Percentiles rank a stretch among this genome's conserved stretches.
Evolutionary conservation across 371 early-diverging fungal species (phyloP).

Genomic region (Syncephalastrum contaminatum): DNA sequence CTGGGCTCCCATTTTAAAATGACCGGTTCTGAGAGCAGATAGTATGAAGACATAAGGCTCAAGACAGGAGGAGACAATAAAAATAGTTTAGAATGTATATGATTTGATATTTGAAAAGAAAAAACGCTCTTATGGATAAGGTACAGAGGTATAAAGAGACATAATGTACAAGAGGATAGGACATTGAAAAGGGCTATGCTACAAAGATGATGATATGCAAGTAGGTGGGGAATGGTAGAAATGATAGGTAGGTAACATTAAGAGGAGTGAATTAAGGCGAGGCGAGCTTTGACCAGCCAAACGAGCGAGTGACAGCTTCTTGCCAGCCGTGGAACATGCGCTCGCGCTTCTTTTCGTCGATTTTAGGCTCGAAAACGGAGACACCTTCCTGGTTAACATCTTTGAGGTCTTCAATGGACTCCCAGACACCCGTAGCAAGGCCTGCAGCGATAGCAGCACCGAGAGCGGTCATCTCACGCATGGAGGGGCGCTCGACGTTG

Average conservation of each 20-base stretch:
- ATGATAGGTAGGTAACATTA: no score
- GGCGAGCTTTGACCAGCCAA: conserved; percentile 54
- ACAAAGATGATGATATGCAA: no score
- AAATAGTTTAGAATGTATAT: not conserved
- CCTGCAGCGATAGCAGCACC: conserved; percentile 95
- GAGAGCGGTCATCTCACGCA: conserved; percentile 91
- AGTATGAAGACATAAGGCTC: no score
- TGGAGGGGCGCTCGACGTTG: conserved; percentile 77
- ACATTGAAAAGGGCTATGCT: no score
- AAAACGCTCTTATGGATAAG: conserved; percentile 2
- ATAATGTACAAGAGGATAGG: no score
- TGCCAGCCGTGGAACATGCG: conserved; percentile 79
- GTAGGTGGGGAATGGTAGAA: no score
- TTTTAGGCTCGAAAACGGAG: conserved; percentile 44
- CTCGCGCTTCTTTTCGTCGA: conserved; percentile 56
- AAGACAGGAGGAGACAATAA: no score
- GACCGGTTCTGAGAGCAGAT: no score
- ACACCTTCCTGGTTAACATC: conserved; percentile 35
- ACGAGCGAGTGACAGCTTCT: conserved; percentile 79
- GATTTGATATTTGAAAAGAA: conserved; percentile 1
- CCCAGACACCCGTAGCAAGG: conserved; percentile 76
- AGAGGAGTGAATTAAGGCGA: no score
- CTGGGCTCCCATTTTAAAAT: no score
- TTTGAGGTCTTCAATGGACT: conserved; percentile 31
- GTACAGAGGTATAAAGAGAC: conserved; percentile 1